A percentile compares a stretch with the other conserved stretches of the same genome.
These are phyloP conservation scores for Cocos nucifera DNA, from an alignment of 176 grass and related monocot genomes.

Conservation along the genomic window DNA sequence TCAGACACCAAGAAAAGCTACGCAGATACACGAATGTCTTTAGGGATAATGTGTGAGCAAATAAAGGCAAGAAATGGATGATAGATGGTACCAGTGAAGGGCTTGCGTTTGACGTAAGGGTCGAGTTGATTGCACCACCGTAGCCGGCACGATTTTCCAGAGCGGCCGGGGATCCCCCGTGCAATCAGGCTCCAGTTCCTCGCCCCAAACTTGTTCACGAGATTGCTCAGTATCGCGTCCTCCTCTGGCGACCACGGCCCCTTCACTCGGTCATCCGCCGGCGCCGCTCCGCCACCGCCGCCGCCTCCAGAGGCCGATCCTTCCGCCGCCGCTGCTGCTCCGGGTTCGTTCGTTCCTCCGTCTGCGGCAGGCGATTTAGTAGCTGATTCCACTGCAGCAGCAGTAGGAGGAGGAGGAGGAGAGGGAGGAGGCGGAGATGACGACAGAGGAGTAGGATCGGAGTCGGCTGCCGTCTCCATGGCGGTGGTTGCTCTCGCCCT, in stretches of 20 bases:
- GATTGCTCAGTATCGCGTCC: constrained; percentile 51
- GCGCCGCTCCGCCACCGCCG: not conserved
- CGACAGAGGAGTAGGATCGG: not conserved
- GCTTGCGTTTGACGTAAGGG: constrained; percentile 91
- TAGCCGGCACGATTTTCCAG: constrained; percentile 92
- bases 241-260: constrained; percentile 86
- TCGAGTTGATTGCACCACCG: constrained; percentile 97
- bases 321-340: constrained; percentile 16
- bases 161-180: constrained; percentile 67
- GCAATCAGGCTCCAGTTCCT: constrained; percentile 89
- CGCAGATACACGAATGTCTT: no score
- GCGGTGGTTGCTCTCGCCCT: not conserved
- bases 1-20: no score
- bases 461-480: constrained; percentile 10
- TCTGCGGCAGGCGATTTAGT: constrained; percentile 2
- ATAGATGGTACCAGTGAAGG: constrained; percentile 68
- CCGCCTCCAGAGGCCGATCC: constrained; percentile 13
- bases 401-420: constrained; percentile 3
- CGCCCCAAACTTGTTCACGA: constrained; percentile 61
- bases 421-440: constrained; percentile 1
- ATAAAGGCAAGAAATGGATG: not conserved
- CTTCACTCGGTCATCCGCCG: constrained; percentile 59
- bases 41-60: not conserved
- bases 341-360: constrained; percentile 17
- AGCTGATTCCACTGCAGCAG: not conserved